phyloP scores from a whole-genome alignment of 1,284 basidiomycete species.

The Xerocomus amazonicus region DNA sequence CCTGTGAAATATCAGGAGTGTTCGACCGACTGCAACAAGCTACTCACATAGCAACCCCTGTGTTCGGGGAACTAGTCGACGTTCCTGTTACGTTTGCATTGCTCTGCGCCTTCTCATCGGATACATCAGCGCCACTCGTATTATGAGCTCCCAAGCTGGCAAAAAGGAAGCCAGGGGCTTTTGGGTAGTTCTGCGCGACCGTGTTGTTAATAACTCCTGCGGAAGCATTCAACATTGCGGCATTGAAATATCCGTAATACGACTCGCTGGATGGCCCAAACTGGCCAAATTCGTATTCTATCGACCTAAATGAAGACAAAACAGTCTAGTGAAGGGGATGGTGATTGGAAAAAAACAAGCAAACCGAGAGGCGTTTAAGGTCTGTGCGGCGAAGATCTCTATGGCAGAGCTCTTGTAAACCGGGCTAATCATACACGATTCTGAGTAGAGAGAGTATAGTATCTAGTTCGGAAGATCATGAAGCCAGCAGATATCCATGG shows the following conservation, averaged over 20 bases:
- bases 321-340: slow-evolving; percentile 25
- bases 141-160: slow-evolving; percentile 68
- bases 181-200: slow-evolving; percentile 39
- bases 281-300: slow-evolving; percentile 62
- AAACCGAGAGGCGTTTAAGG: slow-evolving; percentile 40
- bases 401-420: slow-evolving; percentile 76
- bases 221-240: slow-evolving; percentile 54
- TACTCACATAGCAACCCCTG: slow-evolving; percentile 69
- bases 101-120: slow-evolving; percentile 16
- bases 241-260: slow-evolving; percentile 56
- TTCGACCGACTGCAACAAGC: not conserved
- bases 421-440: slow-evolving; percentile 71
- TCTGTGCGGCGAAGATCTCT: slow-evolving; percentile 74
- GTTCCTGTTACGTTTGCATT: slow-evolving; percentile 13
- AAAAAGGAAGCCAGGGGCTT: slow-evolving; percentile 57
- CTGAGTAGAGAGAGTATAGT: slow-evolving; percentile 69
- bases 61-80: slow-evolving; percentile 38
- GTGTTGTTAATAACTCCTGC: slow-evolving; percentile 48
- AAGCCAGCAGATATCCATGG: not conserved
- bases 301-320: slow-evolving; percentile 46
- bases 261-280: slow-evolving; percentile 46
- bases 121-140: slow-evolving; percentile 41
- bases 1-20: slow-evolving; percentile 40
- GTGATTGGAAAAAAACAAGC: slow-evolving; percentile 11
- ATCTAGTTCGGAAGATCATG: slow-evolving; percentile 42